A percentile compares a stretch with the other conserved stretches of the same genome.
Evolutionary conservation across 2,329 filamentous ascomycete genomes (phyloP).

Genomic region (Verticillium dahliae): DNA sequence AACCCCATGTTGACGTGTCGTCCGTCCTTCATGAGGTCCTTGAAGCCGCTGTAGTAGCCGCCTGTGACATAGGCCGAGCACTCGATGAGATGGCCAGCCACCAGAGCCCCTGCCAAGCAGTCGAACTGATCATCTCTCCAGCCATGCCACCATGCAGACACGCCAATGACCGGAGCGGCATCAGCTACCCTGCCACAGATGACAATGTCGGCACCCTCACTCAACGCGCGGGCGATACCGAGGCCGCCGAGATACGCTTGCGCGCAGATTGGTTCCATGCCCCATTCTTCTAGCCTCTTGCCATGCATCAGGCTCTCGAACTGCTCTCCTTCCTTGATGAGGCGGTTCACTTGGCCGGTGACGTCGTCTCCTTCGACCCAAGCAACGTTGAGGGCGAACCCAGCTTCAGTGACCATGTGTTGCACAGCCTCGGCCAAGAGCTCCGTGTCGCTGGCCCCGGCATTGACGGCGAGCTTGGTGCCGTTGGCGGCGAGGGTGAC

Average conservation of each 20-base stretch:
- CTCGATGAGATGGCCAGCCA: constrained; percentile 16
- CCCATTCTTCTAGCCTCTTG: constrained; percentile 16
- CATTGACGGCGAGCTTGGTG: neutral
- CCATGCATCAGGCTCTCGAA: constrained; percentile 16
- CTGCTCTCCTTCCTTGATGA: constrained; percentile 15
- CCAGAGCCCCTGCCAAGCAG: constrained; percentile 13
- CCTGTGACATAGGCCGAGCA: constrained; percentile 20
- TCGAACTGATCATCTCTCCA: constrained; percentile 13
- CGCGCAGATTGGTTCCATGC: constrained; percentile 13
- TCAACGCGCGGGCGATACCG: constrained; percentile 7
- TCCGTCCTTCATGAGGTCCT: constrained; percentile 8
- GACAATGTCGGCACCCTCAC: constrained; percentile 13
- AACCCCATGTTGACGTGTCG: constrained; percentile 10
- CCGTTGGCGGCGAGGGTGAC: constrained; percentile 10
- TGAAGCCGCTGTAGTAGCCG: constrained; percentile 24
- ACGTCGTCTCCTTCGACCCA: constrained; percentile 14
- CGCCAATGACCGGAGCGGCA: constrained; percentile 41
- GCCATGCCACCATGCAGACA: constrained; percentile 29
- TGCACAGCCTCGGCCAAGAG: neutral
- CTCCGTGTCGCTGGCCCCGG: constrained; percentile 1
- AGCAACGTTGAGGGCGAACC: constrained; percentile 26
- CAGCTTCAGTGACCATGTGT: neutral
- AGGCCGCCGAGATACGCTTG: constrained; percentile 29
- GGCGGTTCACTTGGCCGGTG: constrained; percentile 7
- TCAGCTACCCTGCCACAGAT: constrained; percentile 27